Base-by-base conservation (phyloP, 164 flowering plant genomes). In the Stephania cephalantha region DNA sequence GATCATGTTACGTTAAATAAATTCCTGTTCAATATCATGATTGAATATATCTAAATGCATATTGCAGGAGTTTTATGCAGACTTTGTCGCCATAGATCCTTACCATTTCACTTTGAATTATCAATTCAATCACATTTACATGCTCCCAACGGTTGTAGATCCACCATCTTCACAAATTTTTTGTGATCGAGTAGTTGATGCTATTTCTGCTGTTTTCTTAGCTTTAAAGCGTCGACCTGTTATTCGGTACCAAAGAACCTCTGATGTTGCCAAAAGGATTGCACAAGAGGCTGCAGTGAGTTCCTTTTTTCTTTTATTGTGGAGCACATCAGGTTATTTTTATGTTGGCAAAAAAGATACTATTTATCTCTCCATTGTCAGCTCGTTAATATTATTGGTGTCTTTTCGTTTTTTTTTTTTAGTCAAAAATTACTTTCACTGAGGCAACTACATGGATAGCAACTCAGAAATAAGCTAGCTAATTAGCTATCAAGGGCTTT, bases 51-150 rank as follows among this genome's bases (percentile, higher is more conserved):
- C 44, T 53, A 11, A 70, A 20, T 73, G 74, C 71, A 53, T 75
- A 69, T 79, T 87, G 88, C 97, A 93, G 98, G 99, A 95, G 79
- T 90, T 89, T 78, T 95, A 89, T 91, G 97, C 91, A 42, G 99
- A 95, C 75, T 90, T 93, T 84, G 88, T 89, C 79, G 92, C 98
- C n/a, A 46, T 81, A 78, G 98, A 95, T 85, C 87, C 96, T 61
- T 86, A 85, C 69, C 98, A 93, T 82, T 92, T 93, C 87, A 86
- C 88, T 48, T 82, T 95, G 55, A 90, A 90, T 79, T 78, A 85
- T 64, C 81, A 88, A 15, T 81, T 87, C 61, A 93, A 93, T 82
- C 90, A 90, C 80, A 79, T 88, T 46, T 93, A 95, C 78, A 93
- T 95, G 99, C 92, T 95, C 71, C 99, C 97, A 78, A 92, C 94